phyloP scores from a whole-genome alignment of 2,329 filamentous ascomycete genomes.

The Hypoxylon sp. region DNA sequence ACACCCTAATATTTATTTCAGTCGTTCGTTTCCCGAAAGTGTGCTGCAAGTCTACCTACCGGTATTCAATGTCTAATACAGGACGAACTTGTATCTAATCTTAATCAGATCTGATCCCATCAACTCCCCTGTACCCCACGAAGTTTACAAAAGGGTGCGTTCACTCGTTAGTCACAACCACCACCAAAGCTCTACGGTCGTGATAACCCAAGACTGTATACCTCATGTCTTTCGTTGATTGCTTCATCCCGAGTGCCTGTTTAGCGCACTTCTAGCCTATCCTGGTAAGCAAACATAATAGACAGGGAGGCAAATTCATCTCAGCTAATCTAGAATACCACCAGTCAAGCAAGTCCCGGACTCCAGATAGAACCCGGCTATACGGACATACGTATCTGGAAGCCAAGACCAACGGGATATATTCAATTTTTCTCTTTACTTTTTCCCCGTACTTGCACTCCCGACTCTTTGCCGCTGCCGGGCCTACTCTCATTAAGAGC shows the following conservation, averaged over 20 bases:
- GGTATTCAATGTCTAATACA: conserved; percentile 32
- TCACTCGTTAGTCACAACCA: conserved; percentile 34
- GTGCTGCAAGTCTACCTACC: neutral
- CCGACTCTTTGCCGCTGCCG: conserved; percentile 35
- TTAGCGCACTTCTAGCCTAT: conserved; percentile 19
- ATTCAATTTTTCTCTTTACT: conserved; percentile 35
- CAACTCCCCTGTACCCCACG: conserved; percentile 15
- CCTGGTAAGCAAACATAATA: conserved; percentile 17
- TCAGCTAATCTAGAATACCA: conserved; percentile 13
- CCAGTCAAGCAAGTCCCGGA: conserved; percentile 32
- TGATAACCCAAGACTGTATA: conserved; percentile 23
- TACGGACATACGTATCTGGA: conserved; percentile 46
- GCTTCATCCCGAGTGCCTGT: conserved; percentile 11
- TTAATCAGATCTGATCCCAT: conserved; percentile 23
- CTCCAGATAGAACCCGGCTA: conserved; percentile 44
- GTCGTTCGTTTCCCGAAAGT: conserved; percentile 36
- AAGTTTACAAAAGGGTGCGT: conserved; percentile 22
- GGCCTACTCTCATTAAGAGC: conserved; percentile 38
- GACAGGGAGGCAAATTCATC: conserved; percentile 14
- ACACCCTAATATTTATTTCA: conserved; percentile 12
- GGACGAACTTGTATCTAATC: conserved; percentile 28
- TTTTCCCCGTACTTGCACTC: conserved; percentile 24
- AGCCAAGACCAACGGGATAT: conserved; percentile 46
- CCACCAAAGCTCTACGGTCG: conserved; percentile 25
- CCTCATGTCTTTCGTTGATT: conserved; percentile 21